Evolutionary conservation across 2,329 filamentous ascomycete species (phyloP), one percentile per base, ranked within the genome.

Genomic region (Cladophialophora exuberans): DNA sequence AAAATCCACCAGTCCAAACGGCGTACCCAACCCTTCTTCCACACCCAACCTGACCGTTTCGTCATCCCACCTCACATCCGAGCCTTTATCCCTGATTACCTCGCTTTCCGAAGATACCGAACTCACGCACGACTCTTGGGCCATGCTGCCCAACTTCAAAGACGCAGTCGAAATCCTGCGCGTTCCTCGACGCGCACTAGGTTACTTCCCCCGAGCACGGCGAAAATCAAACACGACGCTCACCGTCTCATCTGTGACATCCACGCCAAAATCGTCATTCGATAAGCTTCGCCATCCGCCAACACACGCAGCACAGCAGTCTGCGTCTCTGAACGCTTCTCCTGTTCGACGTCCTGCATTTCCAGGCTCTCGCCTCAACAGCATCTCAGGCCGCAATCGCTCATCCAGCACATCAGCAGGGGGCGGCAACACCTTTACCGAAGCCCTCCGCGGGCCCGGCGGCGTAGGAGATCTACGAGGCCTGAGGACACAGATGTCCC

Each of bases 71-170:
- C 15, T 42, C 15, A 18, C 57, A 42, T 30, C 53, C 3, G 56
- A 61, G 23, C 52, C 56, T 11, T 31, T 57, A 18, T 48, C 59
- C 13, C 25, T 54, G 17, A 57, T 54, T 23, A 52, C 55, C 7
- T 52, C 57, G 36, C 38, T 52, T 15, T 48, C 56, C 70, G 13
- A 72, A 71, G 87, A 89, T 45, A 79, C 75, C 42, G 83, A 84
- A 3, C 96, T 90, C 89, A 87, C 83, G 56, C 91, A 97, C 72
- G 90, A 96, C 55, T 86, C 89, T 41, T 97, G 91, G 90, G 89
- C 96, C 1, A 78, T 87, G 25, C 80, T 97, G 22, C 89, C 93
- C 59, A 87, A 85, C 18, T 81, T 82, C 60, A 76, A 78, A 13
- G 79, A 85, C 20, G 86, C 90, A 1, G 85, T 94, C 20, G 89